phyloP scores from a whole-genome alignment of 1,284 basidiomycete species.

The Pholiota adiposa region DNA sequence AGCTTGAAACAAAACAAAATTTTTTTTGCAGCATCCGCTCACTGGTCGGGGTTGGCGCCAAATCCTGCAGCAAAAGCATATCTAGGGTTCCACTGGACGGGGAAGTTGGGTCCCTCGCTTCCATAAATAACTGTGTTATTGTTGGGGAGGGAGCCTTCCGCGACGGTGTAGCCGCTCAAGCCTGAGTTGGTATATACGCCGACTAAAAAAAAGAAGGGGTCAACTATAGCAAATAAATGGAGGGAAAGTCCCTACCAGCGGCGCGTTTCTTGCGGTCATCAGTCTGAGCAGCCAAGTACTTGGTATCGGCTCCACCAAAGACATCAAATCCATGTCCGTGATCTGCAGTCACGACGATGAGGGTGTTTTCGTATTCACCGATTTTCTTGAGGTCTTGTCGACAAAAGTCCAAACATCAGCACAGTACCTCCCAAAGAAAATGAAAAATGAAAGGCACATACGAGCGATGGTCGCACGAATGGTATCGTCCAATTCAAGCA shows the following conservation, averaged over 20 bases:
- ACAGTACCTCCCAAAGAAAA: too few species aligned
- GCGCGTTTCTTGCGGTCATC: constrained; percentile 39
- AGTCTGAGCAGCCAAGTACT: constrained; percentile 41
- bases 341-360: constrained; percentile 47
- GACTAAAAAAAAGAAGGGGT: constrained; percentile 27
- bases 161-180: constrained; percentile 42
- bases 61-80: constrained; percentile 45
- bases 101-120: constrained; percentile 45
- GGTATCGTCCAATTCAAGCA: constrained; percentile 47
- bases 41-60: constrained; percentile 45
- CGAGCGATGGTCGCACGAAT: constrained; percentile 43
- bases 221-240: not conserved
- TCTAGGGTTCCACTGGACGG: constrained; percentile 47
- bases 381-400: constrained; percentile 42
- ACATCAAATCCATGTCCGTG: constrained; percentile 49
- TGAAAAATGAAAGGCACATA: constrained; percentile 25
- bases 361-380: constrained; percentile 42
- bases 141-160: constrained; percentile 36
- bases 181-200: constrained; percentile 42
- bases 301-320: constrained; percentile 46
- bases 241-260: constrained; percentile 29
- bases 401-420: not conserved
- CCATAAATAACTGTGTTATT: constrained; percentile 42
- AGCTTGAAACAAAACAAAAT: not conserved
- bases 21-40: constrained; percentile 15